These are phyloP conservation scores for Hygrophoropsis aurantiaca DNA, from an alignment of 768 basidiomycete genomes.

Conservation along the genomic window DNA sequence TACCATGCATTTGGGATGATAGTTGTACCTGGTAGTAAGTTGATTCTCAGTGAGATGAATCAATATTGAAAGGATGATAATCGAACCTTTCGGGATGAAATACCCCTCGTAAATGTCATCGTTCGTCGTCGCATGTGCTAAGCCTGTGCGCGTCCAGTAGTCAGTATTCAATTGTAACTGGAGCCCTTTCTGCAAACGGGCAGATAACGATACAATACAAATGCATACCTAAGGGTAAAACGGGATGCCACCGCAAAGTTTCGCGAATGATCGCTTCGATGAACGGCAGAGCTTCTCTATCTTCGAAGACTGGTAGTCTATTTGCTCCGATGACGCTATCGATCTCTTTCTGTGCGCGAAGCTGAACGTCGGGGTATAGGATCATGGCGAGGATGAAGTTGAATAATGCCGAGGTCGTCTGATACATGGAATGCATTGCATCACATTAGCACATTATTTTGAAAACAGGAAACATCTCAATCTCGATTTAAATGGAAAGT, in stretches of 20 bases:
- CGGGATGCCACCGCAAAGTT: constrained; percentile 35
- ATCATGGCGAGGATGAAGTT: constrained; percentile 37
- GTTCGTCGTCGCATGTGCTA: constrained; percentile 34
- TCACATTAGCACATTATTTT: neutral
- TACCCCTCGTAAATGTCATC: constrained; percentile 48
- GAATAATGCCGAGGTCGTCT: constrained; percentile 33
- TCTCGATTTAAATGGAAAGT: too few species aligned
- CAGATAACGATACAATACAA: too few species aligned
- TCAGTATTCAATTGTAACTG: neutral
- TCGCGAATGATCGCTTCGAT: constrained; percentile 30
- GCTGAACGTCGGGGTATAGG: constrained; percentile 34
- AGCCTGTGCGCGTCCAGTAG: constrained; percentile 12
- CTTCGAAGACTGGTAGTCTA: constrained; percentile 30
- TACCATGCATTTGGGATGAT: constrained; percentile 28
- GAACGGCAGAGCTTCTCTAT: constrained; percentile 25
- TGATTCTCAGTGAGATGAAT: neutral
- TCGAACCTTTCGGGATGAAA: constrained; percentile 53
- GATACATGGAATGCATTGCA: neutral
- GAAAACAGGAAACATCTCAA: too few species aligned
- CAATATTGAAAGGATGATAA: neutral
- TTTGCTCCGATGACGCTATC: constrained; percentile 27
- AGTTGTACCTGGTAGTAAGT: constrained; percentile 17
- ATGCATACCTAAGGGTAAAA: constrained; percentile 31
- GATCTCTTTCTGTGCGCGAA: constrained; percentile 38
- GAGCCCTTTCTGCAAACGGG: too few species aligned